These are phyloP conservation scores for Trichoderma atrobrunneum DNA, from an alignment of 2,329 filamentous ascomycete species.

Conservation along the genomic window DNA sequence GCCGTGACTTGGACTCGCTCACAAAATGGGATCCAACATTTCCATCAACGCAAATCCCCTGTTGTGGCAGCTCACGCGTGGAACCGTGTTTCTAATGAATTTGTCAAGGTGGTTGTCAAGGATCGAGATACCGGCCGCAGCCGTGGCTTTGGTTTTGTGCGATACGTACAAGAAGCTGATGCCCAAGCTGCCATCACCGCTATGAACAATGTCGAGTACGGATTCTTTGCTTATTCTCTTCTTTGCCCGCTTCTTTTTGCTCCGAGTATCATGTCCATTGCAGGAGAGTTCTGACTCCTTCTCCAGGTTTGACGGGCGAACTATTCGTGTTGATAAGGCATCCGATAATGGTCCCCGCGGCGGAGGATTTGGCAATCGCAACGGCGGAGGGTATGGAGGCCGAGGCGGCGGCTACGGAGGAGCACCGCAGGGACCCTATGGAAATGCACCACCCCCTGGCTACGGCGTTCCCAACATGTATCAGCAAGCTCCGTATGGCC, in stretches of 20 bases:
- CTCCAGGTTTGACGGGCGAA: slow-evolving; percentile 85
- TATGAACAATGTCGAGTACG: slow-evolving; percentile 92
- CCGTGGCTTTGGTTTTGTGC: slow-evolving; percentile 95
- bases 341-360: slow-evolving; percentile 70
- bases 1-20: not conserved
- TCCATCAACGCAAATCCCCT: not conserved
- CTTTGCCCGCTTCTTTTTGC: not conserved
- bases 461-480: slow-evolving; percentile 41
- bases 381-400: slow-evolving; percentile 40
- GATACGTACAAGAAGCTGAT: slow-evolving; percentile 74
- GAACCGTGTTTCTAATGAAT: slow-evolving; percentile 23
- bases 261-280: not conserved
- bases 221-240: slow-evolving; percentile 20
- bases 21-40: not conserved
- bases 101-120: slow-evolving; percentile 83
- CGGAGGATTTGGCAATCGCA: slow-evolving; percentile 39
- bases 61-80: slow-evolving; percentile 19
- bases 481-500: slow-evolving; percentile 36
- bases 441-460: slow-evolving; percentile 32
- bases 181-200: slow-evolving; percentile 71
- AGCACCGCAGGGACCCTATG: slow-evolving; percentile 33
- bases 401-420: slow-evolving; percentile 43
- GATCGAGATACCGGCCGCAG: slow-evolving; percentile 95
- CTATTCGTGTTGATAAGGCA: slow-evolving; percentile 93
- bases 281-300: slow-evolving; percentile 15